These are phyloP conservation scores for Lactarius tabidus DNA, from an alignment of 768 basidiomycete species.

Conservation along the genomic window DNA sequence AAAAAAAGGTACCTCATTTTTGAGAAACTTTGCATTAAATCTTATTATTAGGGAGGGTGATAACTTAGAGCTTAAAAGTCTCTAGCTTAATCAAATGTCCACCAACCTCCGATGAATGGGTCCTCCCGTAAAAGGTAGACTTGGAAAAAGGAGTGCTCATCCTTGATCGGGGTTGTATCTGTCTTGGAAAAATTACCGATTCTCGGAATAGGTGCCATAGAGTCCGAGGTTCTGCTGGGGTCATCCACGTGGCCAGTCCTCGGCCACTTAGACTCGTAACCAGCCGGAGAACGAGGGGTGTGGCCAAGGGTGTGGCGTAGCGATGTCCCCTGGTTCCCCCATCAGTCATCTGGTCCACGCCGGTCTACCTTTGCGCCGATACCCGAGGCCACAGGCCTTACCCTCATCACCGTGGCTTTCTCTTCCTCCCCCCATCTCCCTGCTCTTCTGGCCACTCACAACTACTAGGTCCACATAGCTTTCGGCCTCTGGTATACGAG, in stretches of 20 bases:
- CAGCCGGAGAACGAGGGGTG: background rate
- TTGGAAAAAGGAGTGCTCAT: too few species aligned
- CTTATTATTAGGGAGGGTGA: background rate
- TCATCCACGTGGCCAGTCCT: background rate
- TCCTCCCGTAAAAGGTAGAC: too few species aligned
- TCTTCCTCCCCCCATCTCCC: background rate
- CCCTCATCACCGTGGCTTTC: background rate
- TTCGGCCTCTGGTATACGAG: background rate
- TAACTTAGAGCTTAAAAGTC: background rate
- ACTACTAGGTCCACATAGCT: background rate
- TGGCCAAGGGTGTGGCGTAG: background rate
- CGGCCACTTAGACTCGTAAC: background rate
- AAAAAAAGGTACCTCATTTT: background rate
- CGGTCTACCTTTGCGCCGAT: too few species aligned
- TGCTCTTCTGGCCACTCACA: background rate
- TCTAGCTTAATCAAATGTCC: background rate
- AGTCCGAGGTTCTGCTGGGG: too few species aligned
- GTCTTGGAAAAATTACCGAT: background rate
- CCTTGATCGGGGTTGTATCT: background rate
- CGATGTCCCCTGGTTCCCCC: too few species aligned
- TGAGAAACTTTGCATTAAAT: background rate
- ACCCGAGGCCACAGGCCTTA: background rate
- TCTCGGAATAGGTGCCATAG: too few species aligned
- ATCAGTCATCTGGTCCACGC: too few species aligned
- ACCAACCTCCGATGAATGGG: too few species aligned